Evolutionary conservation across 371 early-diverging fungal genomes (phyloP), one percentile per base, ranked within the genome.

Genomic region (Mortierella polycephala): DNA sequence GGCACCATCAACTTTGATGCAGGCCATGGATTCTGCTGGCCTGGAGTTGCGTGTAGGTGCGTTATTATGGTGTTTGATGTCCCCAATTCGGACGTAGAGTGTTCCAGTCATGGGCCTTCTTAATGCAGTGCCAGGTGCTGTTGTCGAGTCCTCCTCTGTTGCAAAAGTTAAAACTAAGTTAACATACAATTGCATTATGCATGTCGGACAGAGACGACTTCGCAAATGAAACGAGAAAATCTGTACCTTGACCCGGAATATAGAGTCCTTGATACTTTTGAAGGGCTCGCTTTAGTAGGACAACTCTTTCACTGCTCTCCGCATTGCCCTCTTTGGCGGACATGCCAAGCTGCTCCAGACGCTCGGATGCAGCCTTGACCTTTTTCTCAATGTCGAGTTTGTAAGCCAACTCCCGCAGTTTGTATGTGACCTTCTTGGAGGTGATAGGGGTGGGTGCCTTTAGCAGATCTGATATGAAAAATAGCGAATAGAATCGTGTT

Each of bases 341-440:
- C 62, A 79, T 89, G n/a, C 87, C 89, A 37, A 88, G 83, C 44
- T 82, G 82, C 18, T 84, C 83, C 79, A 87, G 79, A 7, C 84
- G 84, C 57, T 75, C 82, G 20, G 86, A 83, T 40, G 93, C 96
- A 23, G 89, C 87, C 62, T 91, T 85, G 16, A 96, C 88, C 69
- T 94, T 93, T 68, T 89, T 91, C 85, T 96, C 98, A 9, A 96
- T 89, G 54, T 95, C 93, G 18, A 96, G 85, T 81, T 96, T 96
- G 81, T 89, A 90, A 39, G 91, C 87, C 42, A 96, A 82, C 75
- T 95, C 94, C 53, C 88, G 89, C 64, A 96, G 81, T 81, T 94
- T 94, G 73, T 92, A 88, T 51, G 93, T 89, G 18, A 96, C 92
- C 75, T 95, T 95, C 47, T 94, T 91, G 30, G 88, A 87, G 8